Percentiles rank a stretch among this genome's conserved stretches.
These are phyloP conservation scores for Talaromyces wortmannii DNA, from an alignment of 495 filamentous ascomycete genomes.

Conservation along the genomic window DNA sequence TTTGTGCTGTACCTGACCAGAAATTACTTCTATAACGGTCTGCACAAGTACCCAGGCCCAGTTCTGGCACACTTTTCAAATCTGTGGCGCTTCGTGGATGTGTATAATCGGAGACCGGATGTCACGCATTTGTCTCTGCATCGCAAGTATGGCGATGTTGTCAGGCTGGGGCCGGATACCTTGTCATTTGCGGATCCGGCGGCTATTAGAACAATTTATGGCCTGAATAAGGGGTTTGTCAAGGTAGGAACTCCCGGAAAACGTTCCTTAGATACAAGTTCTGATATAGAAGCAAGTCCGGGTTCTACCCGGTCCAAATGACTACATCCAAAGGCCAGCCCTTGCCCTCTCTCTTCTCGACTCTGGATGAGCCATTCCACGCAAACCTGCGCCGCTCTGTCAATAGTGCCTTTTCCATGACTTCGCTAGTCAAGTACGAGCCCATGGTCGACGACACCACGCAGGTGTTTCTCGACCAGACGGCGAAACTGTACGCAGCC, in stretches of 20 bases:
- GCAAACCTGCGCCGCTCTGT: slow-evolving; percentile 61
- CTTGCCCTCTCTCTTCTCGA: slow-evolving; percentile 71
- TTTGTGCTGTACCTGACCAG: slow-evolving; percentile 31
- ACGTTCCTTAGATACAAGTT: too few species aligned
- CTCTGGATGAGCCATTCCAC: slow-evolving; percentile 68
- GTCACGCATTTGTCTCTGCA: slow-evolving; percentile 60
- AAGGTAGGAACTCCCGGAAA: slow-evolving; percentile 44
- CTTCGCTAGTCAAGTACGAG: slow-evolving; percentile 63
- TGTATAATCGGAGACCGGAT: slow-evolving; percentile 54
- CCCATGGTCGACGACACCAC: slow-evolving; percentile 65
- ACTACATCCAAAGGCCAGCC: slow-evolving; percentile 56
- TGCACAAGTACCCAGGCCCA: slow-evolving; percentile 62
- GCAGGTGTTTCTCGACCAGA: slow-evolving; percentile 56
- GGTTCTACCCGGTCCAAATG: slow-evolving; percentile 65
- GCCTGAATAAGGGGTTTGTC: slow-evolving; percentile 73
- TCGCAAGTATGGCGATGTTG: slow-evolving; percentile 62
- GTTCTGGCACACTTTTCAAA: slow-evolving; percentile 61
- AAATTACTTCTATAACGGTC: slow-evolving; percentile 51
- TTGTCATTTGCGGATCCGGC: slow-evolving; percentile 62
- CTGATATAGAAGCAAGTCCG: slow-evolving; percentile 37
- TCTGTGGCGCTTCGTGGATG: slow-evolving; percentile 64
- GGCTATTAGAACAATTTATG: slow-evolving; percentile 68
- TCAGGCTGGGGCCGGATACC: slow-evolving; percentile 61
- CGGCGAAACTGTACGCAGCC: slow-evolving; percentile 47
- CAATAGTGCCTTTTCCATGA: slow-evolving; percentile 70